Evolutionary conservation across 768 basidiomycete species (phyloP), one percentile per base, ranked within the genome.

Genomic region (Pulveroboletus frians): DNA sequence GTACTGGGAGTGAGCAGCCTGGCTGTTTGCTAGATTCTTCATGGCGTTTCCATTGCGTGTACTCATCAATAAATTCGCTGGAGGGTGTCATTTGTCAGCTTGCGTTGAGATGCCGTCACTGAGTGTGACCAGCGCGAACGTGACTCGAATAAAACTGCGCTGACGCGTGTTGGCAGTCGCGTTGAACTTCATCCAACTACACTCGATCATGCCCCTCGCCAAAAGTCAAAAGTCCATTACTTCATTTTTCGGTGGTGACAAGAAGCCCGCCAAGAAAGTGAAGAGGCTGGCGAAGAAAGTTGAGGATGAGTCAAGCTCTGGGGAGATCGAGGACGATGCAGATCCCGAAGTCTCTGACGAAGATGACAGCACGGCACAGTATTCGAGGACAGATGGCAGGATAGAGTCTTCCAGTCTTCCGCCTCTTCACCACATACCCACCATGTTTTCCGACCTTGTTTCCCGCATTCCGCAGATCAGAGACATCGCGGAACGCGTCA

Each of bases 401-500:
- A 55, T 66, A 39, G 84, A 85, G 43, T 70, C 78, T 27, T 87
- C 85, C 0, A 71, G 75, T 56, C 77, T 89, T 6, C 89, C 92
- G 14, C 92, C 92, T 17, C 84, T 94, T 43, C 74, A 81, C 59
- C 75, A 84, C 51, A 75, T 83, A 41, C 77, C 83, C 21, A 75
- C 77, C 46, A 90, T 92, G 57, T 92, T 92, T 65, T 72, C 76
- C 49, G 85, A 92, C 67, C 74, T 92, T 37, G 76, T 90, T 53
- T 69, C 75, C 41, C 80, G 73, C 56, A 77, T 84, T 35, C 79
- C 85, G 11, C 71, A 81, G 46, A 80, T 91, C 53, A 78, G 81
- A 60, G 71, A 71, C 2, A 81, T 90, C 36, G 84, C 79, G 15
- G 74, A 83, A 56, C 83, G 74, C 39, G 69, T 90, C 41, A 68